Base-by-base conservation (phyloP, 768 basidiomycete genomes). In the Suillus brevipes region DNA sequence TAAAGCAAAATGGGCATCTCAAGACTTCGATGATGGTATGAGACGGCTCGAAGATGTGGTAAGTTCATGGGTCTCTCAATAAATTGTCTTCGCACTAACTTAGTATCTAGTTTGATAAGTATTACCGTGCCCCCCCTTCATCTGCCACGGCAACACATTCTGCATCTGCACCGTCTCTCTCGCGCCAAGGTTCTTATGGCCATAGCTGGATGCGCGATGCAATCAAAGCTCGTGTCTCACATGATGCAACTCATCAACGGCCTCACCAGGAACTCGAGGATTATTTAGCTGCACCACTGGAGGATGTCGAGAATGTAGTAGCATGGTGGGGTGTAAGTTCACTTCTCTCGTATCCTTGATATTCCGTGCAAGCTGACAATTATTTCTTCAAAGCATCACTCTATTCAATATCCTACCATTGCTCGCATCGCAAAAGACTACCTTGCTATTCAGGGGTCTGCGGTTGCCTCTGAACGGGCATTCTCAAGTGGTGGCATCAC, bases 391-490 rank as follows among this genome's bases (percentile, higher is more conserved):
- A 42, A 71, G 70, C 58, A 63, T 55, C 55, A 65, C 40, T n/a
- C 58, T 2, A 12, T 45, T 23, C 67, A 66, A 12, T 61, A 61
- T 47, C n/a, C n/a, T n/a, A n/a, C n/a, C n/a, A n/a, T n/a, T n/a
- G n/a, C n/a, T n/a, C n/a, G n/a, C n/a, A n/a, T 61, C 13, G 25
- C 60, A 43, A 42, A 47, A 31, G 60, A 69, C 16, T 50, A 49
- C 62, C 65, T 76, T 0, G 67, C 72, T 40, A 69, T 75, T 56
- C 73, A 76, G 63, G 74, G 74, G 8, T 76, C 74, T 28, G 71
- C 70, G 23, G 62, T 71, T 13, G 64, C 73, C 36, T 72, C 72
- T 20, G 70, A 74, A 64, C 43, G 66, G 9, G 69, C 73, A 18
- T 74, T 75, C 64, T 75, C 71, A 12, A 43, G 47, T 50, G 61